These are phyloP conservation scores for Barnettozyma hawaiiensis DNA, from an alignment of 1,139 yeast genomes.

Conservation along the genomic window DNA sequence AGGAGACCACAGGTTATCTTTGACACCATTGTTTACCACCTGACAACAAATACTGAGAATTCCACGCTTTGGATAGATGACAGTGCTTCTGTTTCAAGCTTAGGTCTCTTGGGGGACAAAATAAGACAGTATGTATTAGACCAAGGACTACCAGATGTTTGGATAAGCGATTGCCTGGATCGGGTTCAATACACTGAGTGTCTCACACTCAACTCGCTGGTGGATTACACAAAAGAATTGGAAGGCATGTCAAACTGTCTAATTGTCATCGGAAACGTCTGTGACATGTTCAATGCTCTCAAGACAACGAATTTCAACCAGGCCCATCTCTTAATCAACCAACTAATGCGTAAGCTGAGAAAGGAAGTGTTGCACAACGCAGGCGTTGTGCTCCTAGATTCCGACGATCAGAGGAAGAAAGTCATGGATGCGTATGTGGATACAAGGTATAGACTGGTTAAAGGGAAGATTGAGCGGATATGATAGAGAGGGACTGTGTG, in stretches of 20 bases:
- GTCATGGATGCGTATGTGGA: constrained; percentile 13
- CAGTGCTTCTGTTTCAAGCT: background rate
- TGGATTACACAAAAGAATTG: background rate
- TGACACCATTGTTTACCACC: background rate
- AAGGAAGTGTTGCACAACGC: background rate
- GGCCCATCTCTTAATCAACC: constrained; percentile 8
- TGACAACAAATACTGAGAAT: background rate
- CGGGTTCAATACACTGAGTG: constrained; percentile 5
- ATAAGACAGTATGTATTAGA: background rate
- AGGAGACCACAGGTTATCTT: constrained; percentile 1
- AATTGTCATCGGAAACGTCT: background rate
- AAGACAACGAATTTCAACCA: constrained; percentile 4
- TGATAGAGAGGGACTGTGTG: background rate
- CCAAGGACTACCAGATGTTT: background rate
- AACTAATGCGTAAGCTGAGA: constrained; percentile 9
- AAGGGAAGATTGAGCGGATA: background rate
- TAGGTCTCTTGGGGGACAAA: background rate
- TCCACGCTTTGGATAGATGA: constrained; percentile 5
- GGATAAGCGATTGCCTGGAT: background rate
- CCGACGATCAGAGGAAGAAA: constrained; percentile 1
- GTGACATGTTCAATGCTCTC: background rate
- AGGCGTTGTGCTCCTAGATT: constrained; percentile 9
- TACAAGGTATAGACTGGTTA: constrained; percentile 1
- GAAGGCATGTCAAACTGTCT: background rate
- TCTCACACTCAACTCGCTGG: background rate